Conservation (phyloP, 2,329 filamentous ascomycete species). For the Neoscytalidium dimidiatum region DNA sequence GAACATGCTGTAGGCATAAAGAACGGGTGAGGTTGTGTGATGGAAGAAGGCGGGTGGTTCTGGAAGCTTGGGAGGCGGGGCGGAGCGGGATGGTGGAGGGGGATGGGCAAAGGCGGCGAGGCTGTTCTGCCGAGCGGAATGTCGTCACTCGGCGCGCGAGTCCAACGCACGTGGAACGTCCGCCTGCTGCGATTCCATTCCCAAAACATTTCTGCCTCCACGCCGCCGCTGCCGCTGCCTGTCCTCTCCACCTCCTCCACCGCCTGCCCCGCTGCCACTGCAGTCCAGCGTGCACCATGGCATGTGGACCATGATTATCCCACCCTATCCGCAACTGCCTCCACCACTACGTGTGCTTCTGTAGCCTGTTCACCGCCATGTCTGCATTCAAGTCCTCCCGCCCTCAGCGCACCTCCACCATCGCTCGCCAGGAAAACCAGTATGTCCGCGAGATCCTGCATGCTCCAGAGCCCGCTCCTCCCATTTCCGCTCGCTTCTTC, state of each 20-base stretch:
- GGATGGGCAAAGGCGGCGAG: neutral
- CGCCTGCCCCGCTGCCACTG: neutral
- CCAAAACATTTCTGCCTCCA: neutral
- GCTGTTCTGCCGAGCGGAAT: constrained; percentile 12
- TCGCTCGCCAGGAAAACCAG: constrained; percentile 36
- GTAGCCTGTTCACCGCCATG: constrained; percentile 4
- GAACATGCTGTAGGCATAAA: neutral
- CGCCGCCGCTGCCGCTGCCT: neutral
- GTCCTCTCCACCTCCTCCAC: neutral
- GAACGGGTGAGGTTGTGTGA: neutral
- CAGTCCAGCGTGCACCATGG: neutral
- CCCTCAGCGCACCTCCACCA: constrained; percentile 12
- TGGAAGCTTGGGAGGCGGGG: neutral
- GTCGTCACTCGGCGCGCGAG: constrained; percentile 7
- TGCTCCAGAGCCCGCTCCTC: constrained; percentile 34
- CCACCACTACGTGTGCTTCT: neutral
- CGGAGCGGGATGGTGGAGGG: no score
- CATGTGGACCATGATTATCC: constrained; percentile 9
- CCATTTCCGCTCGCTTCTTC: constrained; percentile 63
- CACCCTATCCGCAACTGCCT: neutral
- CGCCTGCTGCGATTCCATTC: neutral
- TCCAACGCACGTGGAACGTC: neutral
- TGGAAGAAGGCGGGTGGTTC: neutral
- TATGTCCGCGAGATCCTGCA: constrained; percentile 50
- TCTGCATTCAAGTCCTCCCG: neutral